These are phyloP conservation scores for Neoboletus subvelutipes DNA, from an alignment of 768 basidiomycete species.

Conservation along the genomic window DNA sequence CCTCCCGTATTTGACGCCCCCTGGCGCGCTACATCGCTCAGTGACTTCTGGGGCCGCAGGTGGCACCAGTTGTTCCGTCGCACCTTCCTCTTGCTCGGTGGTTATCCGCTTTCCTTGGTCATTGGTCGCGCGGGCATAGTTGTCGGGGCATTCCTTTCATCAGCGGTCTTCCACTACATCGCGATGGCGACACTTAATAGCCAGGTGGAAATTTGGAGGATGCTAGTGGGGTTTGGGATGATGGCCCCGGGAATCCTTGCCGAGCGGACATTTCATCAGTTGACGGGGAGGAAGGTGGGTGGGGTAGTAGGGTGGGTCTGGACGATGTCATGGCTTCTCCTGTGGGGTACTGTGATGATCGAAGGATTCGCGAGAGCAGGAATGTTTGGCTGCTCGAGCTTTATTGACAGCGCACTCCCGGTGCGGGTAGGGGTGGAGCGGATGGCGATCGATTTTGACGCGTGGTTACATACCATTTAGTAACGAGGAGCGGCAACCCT, in stretches of 20 bases:
- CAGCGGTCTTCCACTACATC: slow-evolving; percentile 54
- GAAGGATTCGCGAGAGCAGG: slow-evolving; percentile 23
- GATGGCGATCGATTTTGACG: slow-evolving; percentile 10
- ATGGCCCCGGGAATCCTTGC: slow-evolving; percentile 51
- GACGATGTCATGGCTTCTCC: slow-evolving; percentile 31
- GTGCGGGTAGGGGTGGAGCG: slow-evolving; percentile 11
- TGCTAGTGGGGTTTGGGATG: slow-evolving; percentile 52
- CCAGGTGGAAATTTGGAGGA: slow-evolving; percentile 41
- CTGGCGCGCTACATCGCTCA: slow-evolving; percentile 36
- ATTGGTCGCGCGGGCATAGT: slow-evolving; percentile 50
- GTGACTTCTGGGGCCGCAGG: slow-evolving; percentile 37
- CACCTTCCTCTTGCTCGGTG: slow-evolving; percentile 32
- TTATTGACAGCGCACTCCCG: slow-evolving; percentile 8
- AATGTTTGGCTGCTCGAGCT: slow-evolving; percentile 5
- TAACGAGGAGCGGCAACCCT: background rate
- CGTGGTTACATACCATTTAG: slow-evolving; percentile 10
- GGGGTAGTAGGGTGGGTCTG: slow-evolving; percentile 36
- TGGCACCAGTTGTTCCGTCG: slow-evolving; percentile 41
- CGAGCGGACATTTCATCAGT: slow-evolving; percentile 35
- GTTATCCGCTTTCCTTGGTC: slow-evolving; percentile 31
- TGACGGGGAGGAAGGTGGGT: slow-evolving; percentile 28
- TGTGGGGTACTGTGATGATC: slow-evolving; percentile 24
- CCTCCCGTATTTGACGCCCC: slow-evolving; percentile 36
- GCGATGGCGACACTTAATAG: slow-evolving; percentile 50
- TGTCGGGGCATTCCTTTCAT: slow-evolving; percentile 56